Percentiles rank a stretch among this genome's conserved stretches.
Conservation (phyloP, 306 rosid species). For the Lablab purpureus region DNA sequence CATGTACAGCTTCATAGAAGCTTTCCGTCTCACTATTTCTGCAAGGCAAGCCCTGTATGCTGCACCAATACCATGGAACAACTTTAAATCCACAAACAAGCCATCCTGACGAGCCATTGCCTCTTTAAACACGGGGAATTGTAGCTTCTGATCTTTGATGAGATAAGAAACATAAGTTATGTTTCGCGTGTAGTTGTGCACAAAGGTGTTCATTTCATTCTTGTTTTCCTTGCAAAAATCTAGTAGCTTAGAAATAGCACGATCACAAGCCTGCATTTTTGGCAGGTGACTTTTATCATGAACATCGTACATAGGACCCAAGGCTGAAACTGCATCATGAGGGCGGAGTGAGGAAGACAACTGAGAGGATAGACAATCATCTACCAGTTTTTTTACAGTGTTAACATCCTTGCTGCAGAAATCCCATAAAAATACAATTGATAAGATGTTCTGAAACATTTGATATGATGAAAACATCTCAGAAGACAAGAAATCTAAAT, state of each 20-base stretch:
- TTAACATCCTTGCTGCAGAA: slow-evolving; percentile 93
- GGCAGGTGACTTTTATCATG: slow-evolving; percentile 91
- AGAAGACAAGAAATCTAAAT: slow-evolving; percentile 24
- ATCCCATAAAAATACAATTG: slow-evolving; percentile 24
- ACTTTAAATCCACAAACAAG: slow-evolving; percentile 76
- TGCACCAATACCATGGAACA: slow-evolving; percentile 84
- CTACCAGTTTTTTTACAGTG: slow-evolving; percentile 93
- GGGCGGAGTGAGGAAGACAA: slow-evolving; percentile 95
- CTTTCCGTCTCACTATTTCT: slow-evolving; percentile 94
- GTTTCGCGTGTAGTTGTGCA: slow-evolving; percentile 84
- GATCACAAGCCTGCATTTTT: slow-evolving; percentile 86
- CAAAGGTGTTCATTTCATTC: slow-evolving; percentile 81
- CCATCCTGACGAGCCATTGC: slow-evolving; percentile 93
- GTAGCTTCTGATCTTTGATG: slow-evolving; percentile 91
- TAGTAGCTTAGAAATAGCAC: slow-evolving; percentile 73
- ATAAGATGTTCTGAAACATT: slow-evolving; percentile 25
- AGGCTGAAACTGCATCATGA: slow-evolving; percentile 98
- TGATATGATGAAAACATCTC: slow-evolving; percentile 10
- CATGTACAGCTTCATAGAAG: slow-evolving; percentile 94
- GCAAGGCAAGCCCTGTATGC: slow-evolving; percentile 97
- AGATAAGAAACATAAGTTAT: slow-evolving; percentile 74
- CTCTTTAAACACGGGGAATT: slow-evolving; percentile 96
- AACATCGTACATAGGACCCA: slow-evolving; percentile 99
- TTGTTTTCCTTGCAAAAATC: slow-evolving; percentile 80
- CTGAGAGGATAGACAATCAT: slow-evolving; percentile 86